phyloP scores from a whole-genome alignment of 192 early-diverging fungal genomes.

The Cladochytrium replicatum region DNA sequence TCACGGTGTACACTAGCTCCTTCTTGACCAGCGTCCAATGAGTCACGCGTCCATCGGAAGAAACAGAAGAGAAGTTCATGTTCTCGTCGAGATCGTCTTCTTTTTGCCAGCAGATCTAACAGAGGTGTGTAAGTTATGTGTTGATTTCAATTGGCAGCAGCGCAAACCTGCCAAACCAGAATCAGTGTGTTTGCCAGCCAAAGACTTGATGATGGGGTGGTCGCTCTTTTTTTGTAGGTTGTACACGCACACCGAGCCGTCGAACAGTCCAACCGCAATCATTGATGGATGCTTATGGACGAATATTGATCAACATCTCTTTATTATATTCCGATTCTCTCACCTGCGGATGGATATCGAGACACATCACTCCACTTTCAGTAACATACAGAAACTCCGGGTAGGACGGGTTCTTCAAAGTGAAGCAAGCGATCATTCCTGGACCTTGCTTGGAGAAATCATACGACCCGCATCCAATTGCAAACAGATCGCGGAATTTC shows the following conservation, averaged over 20 bases:
- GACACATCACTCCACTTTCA: constrained; percentile 47
- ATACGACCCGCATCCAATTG: constrained; percentile 52
- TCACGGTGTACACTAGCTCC: constrained; percentile 43
- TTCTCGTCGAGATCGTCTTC: constrained; percentile 58
- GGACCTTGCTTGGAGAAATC: constrained; percentile 52
- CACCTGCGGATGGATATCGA: constrained; percentile 54
- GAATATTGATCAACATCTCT: constrained; percentile 1
- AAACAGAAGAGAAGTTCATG: constrained; percentile 50
- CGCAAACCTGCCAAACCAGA: constrained; percentile 57
- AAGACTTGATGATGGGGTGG: constrained; percentile 36
- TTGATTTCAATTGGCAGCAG: too few species aligned
- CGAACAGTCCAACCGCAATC: constrained; percentile 52
- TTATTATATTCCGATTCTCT: too few species aligned
- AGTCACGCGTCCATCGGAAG: constrained; percentile 48
- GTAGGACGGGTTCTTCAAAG: constrained; percentile 49
- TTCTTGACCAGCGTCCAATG: constrained; percentile 55
- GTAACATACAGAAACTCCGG: constrained; percentile 48
- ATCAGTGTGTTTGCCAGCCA: constrained; percentile 43
- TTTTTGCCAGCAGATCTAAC: constrained; percentile 52
- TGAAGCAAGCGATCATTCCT: constrained; percentile 52
- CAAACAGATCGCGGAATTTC: constrained; percentile 42
- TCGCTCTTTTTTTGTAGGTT: constrained; percentile 47
- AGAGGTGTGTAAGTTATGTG: too few species aligned
- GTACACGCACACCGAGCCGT: constrained; percentile 48
- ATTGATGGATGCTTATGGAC: constrained; percentile 46